phyloP scores from a whole-genome alignment of 2,329 filamentous ascomycete species.

The Colletotrichum sp. region DNA sequence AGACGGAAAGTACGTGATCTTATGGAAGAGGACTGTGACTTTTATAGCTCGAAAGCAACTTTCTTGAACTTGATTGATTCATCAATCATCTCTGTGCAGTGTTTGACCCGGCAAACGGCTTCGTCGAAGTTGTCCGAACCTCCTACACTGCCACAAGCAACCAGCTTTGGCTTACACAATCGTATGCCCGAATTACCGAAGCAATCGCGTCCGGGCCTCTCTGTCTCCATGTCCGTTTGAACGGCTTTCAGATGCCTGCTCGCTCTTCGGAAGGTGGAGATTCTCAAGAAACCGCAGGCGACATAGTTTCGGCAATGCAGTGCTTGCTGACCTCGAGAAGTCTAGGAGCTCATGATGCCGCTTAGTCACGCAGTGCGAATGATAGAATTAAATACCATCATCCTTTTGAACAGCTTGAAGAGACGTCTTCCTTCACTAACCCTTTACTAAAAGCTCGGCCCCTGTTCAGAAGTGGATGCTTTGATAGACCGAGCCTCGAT shows the following conservation, averaged over 20 bases:
- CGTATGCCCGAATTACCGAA: neutral
- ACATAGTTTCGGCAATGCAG: neutral
- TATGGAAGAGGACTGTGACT: neutral
- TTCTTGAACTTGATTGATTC: accelerated
- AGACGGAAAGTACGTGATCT: neutral
- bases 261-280: neutral
- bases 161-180: accelerated
- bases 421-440: neutral
- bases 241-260: accelerated
- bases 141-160: accelerated
- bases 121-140: neutral
- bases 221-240: accelerated
- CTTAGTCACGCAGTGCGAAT: neutral
- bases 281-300: accelerated
- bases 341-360: neutral
- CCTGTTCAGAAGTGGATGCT: neutral
- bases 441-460: no score
- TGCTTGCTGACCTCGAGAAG: neutral
- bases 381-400: accelerated
- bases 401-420: accelerated
- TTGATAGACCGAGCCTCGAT: neutral
- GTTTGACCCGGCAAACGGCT: accelerated
- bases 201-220: accelerated
- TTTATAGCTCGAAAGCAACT: neutral
- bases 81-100: accelerated